Evolutionary conservation across 1,284 basidiomycete genomes (phyloP), one percentile per base, ranked within the genome.

Genomic region (Butyriboletus appendiculatus): DNA sequence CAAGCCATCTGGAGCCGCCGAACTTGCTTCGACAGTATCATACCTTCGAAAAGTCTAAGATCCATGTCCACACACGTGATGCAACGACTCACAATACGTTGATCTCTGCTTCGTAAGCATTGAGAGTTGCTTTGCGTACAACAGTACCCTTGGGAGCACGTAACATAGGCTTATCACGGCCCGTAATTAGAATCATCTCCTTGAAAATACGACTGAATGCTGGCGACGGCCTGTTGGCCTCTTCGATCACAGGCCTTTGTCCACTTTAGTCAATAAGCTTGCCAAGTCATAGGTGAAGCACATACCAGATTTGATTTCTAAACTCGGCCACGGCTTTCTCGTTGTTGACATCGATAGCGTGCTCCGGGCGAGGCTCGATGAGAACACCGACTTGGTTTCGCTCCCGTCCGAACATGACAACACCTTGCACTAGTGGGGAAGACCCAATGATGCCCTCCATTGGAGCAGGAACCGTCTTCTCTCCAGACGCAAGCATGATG

Each of bases 331-430:
- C 53, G 3, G 68, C 63, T 11, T 52, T 53, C 15, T 59, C 55
- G 33, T 75, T 61, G 0, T 56, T 35, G 22, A 69, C 52, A 41
- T 77, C 65, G 37, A 77, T 57, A 0, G 48, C 45, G 14, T 64
- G 24, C 11, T 42, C 64, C 0, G 52, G 35, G 1, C 52, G 55
- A 1, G 71, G 73, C 45, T 80, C 75, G 43, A 80, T 59, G 40
- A 80, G 63, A 26, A 77, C 56, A 1, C 79, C 78, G 7, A 71
- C 63, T 52, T 75, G 72, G 22, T 69, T 64, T 12, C 66, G 71
- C 14, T 64, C 71, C 1, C 71, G 60, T 18, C 79, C 77, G 22
- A 78, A 80, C 60, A 81, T 66, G 32, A 77, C 50, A 8, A 65
- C 65, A 0, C 64, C 71, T 9, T 63, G 53, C 8, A 80, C 64